Base-by-base conservation (phyloP, 192 early-diverging fungal species). In the Neocallimastix lanati region DNA sequence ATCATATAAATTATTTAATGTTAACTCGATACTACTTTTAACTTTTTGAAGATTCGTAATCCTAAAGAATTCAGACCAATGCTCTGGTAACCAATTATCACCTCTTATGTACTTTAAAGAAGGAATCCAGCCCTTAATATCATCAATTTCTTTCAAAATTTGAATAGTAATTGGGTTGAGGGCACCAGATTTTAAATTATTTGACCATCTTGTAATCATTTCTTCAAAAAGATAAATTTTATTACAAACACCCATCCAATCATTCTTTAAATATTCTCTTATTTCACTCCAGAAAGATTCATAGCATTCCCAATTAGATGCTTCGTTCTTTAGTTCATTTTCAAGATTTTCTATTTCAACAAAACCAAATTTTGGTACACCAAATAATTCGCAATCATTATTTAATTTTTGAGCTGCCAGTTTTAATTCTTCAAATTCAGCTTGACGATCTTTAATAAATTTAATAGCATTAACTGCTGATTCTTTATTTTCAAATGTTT, bases 31-130 rank as follows among this genome's bases (percentile, higher is more conserved):
- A n/a, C 89, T 30, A 28, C 79, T 82, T 11, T 85, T 80, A 15
- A 82, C 82, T 67, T 84, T 86, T 25, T 83, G 80, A 16, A 88
- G 78, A 14, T 76, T 78, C 78, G 84, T 38, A 16, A 88, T 81
- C 5, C 86, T 82, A 79, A 88, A 90, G 16, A 88, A 78, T 28
- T 90, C 88, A 21, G 80, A 87, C 88, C 88, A 90, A 76, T 90
- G 88, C 79, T 90, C 88, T 14, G 84, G 37, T 79, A 86, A 88
- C 88, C 88, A 90, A 28, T 81, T 87, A 58, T 90, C 88, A 3
- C 88, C 88, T 28, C 86, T 80, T 76, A 90, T 37, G 80, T 84
- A 90, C 77, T 90, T 90, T 28, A 90, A 76, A 28, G 79, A 77
- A 3, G 86, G 88, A 28, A 80, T 77, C 13, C 84, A 36, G 11